These are phyloP conservation scores for Pseudozyma hubeiensis DNA, from an alignment of 1,284 basidiomycete species.

Conservation along the genomic window DNA sequence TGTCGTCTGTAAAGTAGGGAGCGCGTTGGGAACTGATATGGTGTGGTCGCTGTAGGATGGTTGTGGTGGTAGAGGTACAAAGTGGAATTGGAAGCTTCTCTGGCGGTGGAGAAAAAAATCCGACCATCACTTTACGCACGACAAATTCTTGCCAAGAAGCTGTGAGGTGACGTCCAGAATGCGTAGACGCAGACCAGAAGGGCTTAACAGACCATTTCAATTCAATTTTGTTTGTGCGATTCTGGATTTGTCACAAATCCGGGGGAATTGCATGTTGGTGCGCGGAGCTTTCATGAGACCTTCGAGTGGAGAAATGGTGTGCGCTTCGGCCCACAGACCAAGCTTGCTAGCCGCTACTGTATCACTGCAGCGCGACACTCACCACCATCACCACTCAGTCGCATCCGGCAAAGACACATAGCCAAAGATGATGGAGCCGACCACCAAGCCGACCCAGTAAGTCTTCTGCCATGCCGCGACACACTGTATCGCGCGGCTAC, in stretches of 20 bases:
- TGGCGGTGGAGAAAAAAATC: constrained; percentile 22
- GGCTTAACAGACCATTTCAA: background rate
- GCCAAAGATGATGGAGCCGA: constrained; percentile 53
- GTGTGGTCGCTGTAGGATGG: too few relatives aligned
- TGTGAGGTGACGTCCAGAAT: constrained; percentile 30
- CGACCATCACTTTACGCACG: constrained; percentile 38
- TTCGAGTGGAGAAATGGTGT: constrained; percentile 8
- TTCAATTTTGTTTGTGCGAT: background rate
- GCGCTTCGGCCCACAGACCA: too few relatives aligned
- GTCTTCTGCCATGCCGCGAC: constrained; percentile 7
- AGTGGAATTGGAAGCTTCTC: constrained; percentile 8
- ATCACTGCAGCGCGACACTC: background rate
- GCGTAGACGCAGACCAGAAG: too few relatives aligned
- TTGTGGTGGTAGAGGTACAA: background rate
- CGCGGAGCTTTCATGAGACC: constrained; percentile 1
- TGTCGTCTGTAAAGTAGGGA: background rate
- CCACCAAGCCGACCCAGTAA: constrained; percentile 57
- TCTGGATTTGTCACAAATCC: constrained; percentile 3
- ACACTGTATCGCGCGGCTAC: background rate
- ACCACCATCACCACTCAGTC: background rate
- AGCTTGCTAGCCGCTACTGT: background rate
- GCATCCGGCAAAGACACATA: background rate
- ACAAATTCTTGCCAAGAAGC: constrained; percentile 6
- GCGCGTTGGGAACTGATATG: too few relatives aligned
- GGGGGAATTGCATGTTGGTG: constrained; percentile 1